Percentiles rank a stretch among this genome's conserved stretches.
These are phyloP conservation scores for Arabis alpina DNA, from an alignment of 345 rosid genomes.

Conservation along the genomic window DNA sequence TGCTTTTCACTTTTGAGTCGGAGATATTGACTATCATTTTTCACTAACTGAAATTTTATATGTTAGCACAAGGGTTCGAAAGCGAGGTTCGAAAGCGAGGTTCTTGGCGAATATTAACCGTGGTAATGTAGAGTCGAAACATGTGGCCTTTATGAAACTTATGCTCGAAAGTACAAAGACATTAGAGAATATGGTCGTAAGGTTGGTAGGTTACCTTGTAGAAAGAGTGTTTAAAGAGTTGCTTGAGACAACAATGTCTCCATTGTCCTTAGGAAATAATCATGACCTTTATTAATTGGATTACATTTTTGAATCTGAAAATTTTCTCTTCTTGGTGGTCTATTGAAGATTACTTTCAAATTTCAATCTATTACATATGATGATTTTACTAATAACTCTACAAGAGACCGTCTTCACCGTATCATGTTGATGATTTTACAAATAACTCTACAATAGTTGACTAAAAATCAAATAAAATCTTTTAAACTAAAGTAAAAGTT, in stretches of 20 bases:
- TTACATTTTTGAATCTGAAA: neutral
- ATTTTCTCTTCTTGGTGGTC: neutral
- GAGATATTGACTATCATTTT: neutral
- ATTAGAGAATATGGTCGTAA: conserved; percentile 19
- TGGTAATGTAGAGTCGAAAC: neutral
- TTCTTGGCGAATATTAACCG: neutral
- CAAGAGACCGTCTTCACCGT: too few relatives aligned
- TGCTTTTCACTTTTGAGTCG: neutral
- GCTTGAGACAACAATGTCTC: conserved; percentile 20
- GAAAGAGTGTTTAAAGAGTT: conserved; percentile 7
- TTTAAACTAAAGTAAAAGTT: too few relatives aligned
- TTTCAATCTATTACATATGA: too few relatives aligned
- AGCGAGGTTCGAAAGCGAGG: conserved; percentile 8
- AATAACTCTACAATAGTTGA: too few relatives aligned
- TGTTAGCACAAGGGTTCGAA: neutral
- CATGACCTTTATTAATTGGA: neutral
- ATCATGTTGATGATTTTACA: too few relatives aligned
- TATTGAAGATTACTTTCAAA: too few relatives aligned
- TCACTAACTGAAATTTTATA: neutral
- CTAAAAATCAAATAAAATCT: too few relatives aligned
- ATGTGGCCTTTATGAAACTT: conserved; percentile 12
- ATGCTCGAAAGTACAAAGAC: conserved; percentile 6
- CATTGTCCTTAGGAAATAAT: neutral
- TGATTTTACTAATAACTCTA: too few relatives aligned
- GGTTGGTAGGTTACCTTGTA: neutral